Evolutionary conservation across 169 alveolate genomes (phyloP), one percentile per base, ranked within the genome.

Genomic region (Cryptosporidium bovis): DNA sequence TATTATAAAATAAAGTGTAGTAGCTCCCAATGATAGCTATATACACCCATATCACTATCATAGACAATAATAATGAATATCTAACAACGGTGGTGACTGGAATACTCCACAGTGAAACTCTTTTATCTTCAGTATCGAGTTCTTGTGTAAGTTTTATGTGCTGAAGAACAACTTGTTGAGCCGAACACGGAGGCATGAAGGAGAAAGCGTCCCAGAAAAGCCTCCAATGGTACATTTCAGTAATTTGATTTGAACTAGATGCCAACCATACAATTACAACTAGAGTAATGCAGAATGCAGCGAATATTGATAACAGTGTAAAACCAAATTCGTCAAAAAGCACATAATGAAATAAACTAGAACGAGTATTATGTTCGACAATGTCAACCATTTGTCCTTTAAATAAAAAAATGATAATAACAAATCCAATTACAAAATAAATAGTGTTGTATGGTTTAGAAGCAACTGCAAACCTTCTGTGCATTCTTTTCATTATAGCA

Each of bases 401-500:
- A 44, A 40, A 56, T 12, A 36, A 18, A 44, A 77, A 10, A 10
- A 77, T 27, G 15, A 62, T 15, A 12, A 77, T 8, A 13, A 62
- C 46, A 40, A 77, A 77, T 24, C 87, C 87, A 27, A 77, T 50
- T 2, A 51, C 64, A 60, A 77, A 77, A 44, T 77, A 77, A 20
- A 77, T 40, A 8, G 56, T 40, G 27, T 77, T 77, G 60, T 77
- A 77, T 3, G 87, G 87, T 24, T 62, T 77, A 24, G 65, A 58
- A 13, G 87, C 77, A 18, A 77, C 87, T n/a, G 71, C 27, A 40
- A 40, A 77, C 36, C 87, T 77, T n/a, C 87, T 56, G n/a, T 77
- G 87, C 87, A 77, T 77, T 60, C 87, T 77, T 44, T 62, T 77
- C 87, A 77, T 77, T 51, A 77, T 77, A 29, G 87, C 87, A 62